A percentile compares a stretch with the other conserved stretches of the same genome.
Evolutionary conservation across 176 grass and related monocot genomes (phyloP).

Genomic region (Alloteropsis semialata): DNA sequence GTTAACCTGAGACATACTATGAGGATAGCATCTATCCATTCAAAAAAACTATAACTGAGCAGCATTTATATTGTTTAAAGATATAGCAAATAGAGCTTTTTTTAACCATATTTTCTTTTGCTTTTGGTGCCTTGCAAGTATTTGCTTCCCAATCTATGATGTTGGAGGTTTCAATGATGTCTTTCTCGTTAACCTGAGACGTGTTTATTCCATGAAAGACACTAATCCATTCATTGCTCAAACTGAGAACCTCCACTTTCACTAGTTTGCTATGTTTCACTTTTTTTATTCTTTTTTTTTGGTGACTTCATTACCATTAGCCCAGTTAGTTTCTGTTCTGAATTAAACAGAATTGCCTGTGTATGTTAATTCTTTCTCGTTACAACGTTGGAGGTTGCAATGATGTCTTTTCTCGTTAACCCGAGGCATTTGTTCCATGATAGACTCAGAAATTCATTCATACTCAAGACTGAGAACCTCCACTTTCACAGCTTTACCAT

Average conservation of each 20-base stretch:
- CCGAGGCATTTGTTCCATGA: too few species aligned
- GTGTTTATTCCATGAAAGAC: constrained; percentile 30
- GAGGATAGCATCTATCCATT: constrained; percentile 25
- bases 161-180: constrained; percentile 12
- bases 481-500: not conserved
- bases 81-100: not conserved
- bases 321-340: too few species aligned
- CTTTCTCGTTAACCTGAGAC: constrained; percentile 50
- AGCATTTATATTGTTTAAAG: not conserved
- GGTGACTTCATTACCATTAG: too few species aligned
- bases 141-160: not conserved
- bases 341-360: too few species aligned
- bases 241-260: too few species aligned
- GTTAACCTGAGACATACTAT: constrained; percentile 45
- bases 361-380: too few species aligned
- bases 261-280: too few species aligned
- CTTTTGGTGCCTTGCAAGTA: not conserved
- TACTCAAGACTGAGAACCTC: constrained; percentile 32
- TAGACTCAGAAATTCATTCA: too few species aligned
- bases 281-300: too few species aligned
- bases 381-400: too few species aligned
- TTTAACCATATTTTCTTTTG: not conserved
- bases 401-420: too few species aligned
- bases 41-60: not conserved
- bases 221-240: constrained; percentile 39